Evolutionary conservation across 1,284 basidiomycete species (phyloP).

Genomic region (Melampsora americana): DNA sequence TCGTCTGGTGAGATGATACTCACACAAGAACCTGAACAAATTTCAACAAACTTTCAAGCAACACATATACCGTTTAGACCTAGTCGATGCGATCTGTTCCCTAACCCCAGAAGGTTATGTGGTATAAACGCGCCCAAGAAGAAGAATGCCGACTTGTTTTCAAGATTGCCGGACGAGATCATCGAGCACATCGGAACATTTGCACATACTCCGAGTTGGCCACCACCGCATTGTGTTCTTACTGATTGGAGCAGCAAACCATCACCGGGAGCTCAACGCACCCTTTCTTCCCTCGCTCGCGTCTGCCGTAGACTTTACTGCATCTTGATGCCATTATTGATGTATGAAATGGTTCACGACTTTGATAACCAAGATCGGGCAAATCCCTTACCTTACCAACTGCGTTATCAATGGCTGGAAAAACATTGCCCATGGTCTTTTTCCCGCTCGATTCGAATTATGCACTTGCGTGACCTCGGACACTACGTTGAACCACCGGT

Average conservation of each 20-base stretch:
- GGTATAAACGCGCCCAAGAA: too few species aligned
- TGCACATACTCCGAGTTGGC: conserved; percentile 16
- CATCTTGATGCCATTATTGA: conserved; percentile 12
- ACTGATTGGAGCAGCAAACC: conserved; percentile 36
- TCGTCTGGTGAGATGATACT: too few species aligned
- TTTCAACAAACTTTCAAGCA: too few species aligned
- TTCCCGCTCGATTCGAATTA: conserved; percentile 20
- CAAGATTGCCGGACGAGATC: conserved; percentile 19
- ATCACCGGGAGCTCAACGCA: conserved; percentile 16
- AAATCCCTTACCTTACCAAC: not conserved
- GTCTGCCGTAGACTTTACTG: conserved; percentile 17
- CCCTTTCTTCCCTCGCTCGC: conserved; percentile 15
- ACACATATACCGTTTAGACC: too few species aligned
- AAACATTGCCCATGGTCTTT: not conserved
- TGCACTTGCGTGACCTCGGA: conserved; percentile 23
- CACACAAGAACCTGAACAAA: too few species aligned
- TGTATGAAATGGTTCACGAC: conserved; percentile 16
- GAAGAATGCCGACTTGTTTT: too few species aligned
- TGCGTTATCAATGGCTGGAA: conserved; percentile 19
- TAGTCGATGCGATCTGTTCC: too few species aligned
- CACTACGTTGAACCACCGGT: conserved; percentile 15
- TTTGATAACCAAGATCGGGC: not conserved
- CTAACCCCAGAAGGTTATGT: too few species aligned
- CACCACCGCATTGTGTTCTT: conserved; percentile 24
- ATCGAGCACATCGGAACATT: conserved; percentile 8